Percentiles rank a stretch among this genome's conserved stretches.
phyloP scores from a whole-genome alignment of 2,329 filamentous ascomycete genomes.

The Sordariomycetes sp. region DNA sequence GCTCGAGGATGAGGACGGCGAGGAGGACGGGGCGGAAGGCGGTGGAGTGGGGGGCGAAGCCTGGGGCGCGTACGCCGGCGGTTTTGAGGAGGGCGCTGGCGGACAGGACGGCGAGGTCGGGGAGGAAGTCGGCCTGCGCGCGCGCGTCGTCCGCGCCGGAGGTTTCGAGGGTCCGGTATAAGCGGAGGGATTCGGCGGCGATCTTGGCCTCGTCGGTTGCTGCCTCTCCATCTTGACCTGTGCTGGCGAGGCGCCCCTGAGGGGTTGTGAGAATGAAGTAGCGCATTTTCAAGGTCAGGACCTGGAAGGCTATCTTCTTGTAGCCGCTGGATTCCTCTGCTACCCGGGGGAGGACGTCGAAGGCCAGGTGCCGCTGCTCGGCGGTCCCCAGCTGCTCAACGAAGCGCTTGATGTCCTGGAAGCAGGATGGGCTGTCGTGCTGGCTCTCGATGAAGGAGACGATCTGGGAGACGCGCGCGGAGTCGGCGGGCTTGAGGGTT shows the following conservation, averaged over 20 bases:
- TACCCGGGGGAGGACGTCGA: slow-evolving; percentile 21
- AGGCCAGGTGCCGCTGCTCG: slow-evolving; percentile 28
- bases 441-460: slow-evolving; percentile 24
- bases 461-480: slow-evolving; percentile 15
- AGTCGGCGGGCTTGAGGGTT: slow-evolving; percentile 4
- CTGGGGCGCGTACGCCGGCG: background rate
- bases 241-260: background rate
- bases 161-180: slow-evolving; percentile 1
- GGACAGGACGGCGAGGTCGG: slow-evolving; percentile 8
- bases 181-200: background rate
- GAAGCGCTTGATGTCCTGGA: slow-evolving; percentile 35
- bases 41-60: slow-evolving; percentile 5
- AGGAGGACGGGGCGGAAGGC: slow-evolving; percentile 27
- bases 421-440: slow-evolving; percentile 25
- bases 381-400: slow-evolving; percentile 27
- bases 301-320: slow-evolving; percentile 1
- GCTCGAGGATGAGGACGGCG: slow-evolving; percentile 37
- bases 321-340: slow-evolving; percentile 14
- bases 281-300: background rate
- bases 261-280: slow-evolving; percentile 1
- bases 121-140: slow-evolving; percentile 6
- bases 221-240: background rate
- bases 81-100: slow-evolving; percentile 6
- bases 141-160: background rate
- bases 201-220: background rate